Percentiles rank a stretch among this genome's conserved stretches.
These are phyloP conservation scores for Fusarium annulatum DNA, from an alignment of 2,329 filamentous ascomycete genomes.

Conservation along the genomic window DNA sequence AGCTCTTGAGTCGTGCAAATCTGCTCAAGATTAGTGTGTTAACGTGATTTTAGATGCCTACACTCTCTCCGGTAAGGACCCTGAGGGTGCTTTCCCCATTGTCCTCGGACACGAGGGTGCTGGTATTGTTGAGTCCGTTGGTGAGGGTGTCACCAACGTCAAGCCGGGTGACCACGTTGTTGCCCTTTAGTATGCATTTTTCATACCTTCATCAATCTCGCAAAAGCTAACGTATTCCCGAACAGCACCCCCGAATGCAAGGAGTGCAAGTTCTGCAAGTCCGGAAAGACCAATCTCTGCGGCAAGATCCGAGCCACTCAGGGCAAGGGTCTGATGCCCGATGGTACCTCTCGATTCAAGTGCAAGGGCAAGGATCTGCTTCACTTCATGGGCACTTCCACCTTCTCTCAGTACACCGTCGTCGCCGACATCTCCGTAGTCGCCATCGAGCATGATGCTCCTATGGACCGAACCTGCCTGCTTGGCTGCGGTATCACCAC, in stretches of 20 bases:
- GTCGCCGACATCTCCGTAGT: constrained; percentile 99
- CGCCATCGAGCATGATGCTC: constrained; percentile 87
- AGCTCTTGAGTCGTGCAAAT: neutral
- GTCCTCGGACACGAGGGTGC: constrained; percentile 92
- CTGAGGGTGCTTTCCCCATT: constrained; percentile 92
- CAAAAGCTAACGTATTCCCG: constrained; percentile 13
- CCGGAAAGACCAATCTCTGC: constrained; percentile 98
- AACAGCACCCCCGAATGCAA: constrained; percentile 91
- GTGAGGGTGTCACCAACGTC: constrained; percentile 93
- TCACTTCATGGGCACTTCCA: constrained; percentile 99
- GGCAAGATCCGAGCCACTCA: constrained; percentile 98
- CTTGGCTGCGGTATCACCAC: constrained; percentile 99
- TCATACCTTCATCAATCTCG: too few relatives aligned
- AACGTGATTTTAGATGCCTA: constrained; percentile 76
- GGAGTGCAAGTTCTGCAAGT: constrained; percentile 99
- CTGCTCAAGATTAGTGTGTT: constrained; percentile 3
- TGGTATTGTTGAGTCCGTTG: constrained; percentile 91
- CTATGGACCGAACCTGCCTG: constrained; percentile 95
- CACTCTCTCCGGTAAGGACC: constrained; percentile 95
- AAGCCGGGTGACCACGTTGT: constrained; percentile 94
- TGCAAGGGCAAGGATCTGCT: constrained; percentile 95
- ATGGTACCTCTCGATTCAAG: constrained; percentile 93
- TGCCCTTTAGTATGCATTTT: constrained; percentile 77
- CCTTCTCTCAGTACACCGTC: constrained; percentile 98
- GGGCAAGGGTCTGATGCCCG: constrained; percentile 95